These are phyloP conservation scores for Magnaporthales sp. DNA, from an alignment of 2,329 filamentous ascomycete species.

Conservation along the genomic window DNA sequence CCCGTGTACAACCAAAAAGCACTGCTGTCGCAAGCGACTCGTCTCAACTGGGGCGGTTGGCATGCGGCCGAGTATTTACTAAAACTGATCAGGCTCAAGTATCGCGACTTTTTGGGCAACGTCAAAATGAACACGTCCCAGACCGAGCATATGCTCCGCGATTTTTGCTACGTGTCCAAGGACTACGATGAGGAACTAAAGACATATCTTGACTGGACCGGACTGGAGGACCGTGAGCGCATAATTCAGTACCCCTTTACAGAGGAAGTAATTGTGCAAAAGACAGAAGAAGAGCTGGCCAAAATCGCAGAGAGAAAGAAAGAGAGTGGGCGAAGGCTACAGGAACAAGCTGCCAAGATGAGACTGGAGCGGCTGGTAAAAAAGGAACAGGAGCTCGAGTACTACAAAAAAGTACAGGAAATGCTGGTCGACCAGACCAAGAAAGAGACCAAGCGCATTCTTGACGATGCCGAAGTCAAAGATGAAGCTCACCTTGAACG, in stretches of 20 bases:
- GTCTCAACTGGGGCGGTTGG: constrained; percentile 90
- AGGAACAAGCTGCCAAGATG: constrained; percentile 97
- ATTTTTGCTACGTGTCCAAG: constrained; percentile 83
- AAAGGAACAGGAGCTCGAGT: constrained; percentile 92
- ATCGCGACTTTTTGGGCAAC: constrained; percentile 59
- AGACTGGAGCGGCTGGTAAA: constrained; percentile 88
- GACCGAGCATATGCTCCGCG: constrained; percentile 75
- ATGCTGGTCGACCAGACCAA: constrained; percentile 71
- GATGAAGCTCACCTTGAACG: constrained; percentile 82
- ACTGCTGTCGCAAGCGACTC: constrained; percentile 73
- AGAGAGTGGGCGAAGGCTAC: constrained; percentile 81
- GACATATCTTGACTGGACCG: constrained; percentile 80
- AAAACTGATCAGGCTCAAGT: constrained; percentile 85
- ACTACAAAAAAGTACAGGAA: constrained; percentile 76
- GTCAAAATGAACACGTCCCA: constrained; percentile 81
- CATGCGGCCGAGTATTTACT: constrained; percentile 86
- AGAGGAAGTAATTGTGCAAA: constrained; percentile 82
- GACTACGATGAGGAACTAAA: constrained; percentile 74
- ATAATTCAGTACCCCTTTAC: constrained; percentile 91
- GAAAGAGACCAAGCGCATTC: constrained; percentile 77
- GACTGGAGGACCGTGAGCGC: constrained; percentile 79
- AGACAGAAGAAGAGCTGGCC: constrained; percentile 88
- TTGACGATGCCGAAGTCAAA: constrained; percentile 87
- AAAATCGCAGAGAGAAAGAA: constrained; percentile 88
- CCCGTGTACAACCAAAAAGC: constrained; percentile 84